Conservation (phyloP, 2,329 filamentous ascomycete species). For the Neurospora crassa region DNA sequence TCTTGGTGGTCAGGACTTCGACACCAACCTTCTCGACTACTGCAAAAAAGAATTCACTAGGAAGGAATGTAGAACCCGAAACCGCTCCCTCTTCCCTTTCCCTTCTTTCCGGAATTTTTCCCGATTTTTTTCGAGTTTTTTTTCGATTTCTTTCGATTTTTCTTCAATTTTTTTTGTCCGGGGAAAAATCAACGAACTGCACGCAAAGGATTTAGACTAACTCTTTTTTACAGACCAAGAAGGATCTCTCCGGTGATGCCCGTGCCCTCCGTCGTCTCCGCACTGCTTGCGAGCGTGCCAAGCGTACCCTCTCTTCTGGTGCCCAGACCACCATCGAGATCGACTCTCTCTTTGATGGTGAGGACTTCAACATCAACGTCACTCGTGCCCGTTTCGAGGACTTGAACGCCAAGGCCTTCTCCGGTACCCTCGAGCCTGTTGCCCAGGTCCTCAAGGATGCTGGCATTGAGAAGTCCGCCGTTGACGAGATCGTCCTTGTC, state of each 20-base stretch:
- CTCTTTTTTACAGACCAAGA: not conserved
- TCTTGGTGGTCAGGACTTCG: slow-evolving; percentile 91
- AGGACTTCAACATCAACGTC: slow-evolving; percentile 95
- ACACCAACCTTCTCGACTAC: slow-evolving; percentile 89
- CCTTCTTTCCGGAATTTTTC: too few relatives aligned
- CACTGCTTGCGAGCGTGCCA: slow-evolving; percentile 98
- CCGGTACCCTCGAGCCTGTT: slow-evolving; percentile 88
- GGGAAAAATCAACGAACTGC: too few relatives aligned
- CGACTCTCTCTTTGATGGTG: slow-evolving; percentile 94
- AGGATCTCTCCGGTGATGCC: slow-evolving; percentile 64
- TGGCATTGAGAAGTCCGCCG: slow-evolving; percentile 73
- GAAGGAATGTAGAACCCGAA: too few relatives aligned
- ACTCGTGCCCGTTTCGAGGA: slow-evolving; percentile 99
- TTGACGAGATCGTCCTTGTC: slow-evolving; percentile 98
- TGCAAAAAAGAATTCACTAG: slow-evolving; percentile 97
- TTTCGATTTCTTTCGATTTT: too few relatives aligned
- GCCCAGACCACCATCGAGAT: slow-evolving; percentile 98
- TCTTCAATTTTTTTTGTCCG: slow-evolving; percentile 19
- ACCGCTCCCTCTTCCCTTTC: too few relatives aligned
- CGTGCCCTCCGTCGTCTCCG: slow-evolving; percentile 92
- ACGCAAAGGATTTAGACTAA: too few relatives aligned
- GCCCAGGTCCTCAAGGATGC: slow-evolving; percentile 96
- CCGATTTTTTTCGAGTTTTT: too few relatives aligned
- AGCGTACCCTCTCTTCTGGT: slow-evolving; percentile 95
- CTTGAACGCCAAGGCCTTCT: slow-evolving; percentile 91